These are phyloP conservation scores for Trametes hirsuta DNA, from an alignment of 1,284 basidiomycete species.

Conservation along the genomic window DNA sequence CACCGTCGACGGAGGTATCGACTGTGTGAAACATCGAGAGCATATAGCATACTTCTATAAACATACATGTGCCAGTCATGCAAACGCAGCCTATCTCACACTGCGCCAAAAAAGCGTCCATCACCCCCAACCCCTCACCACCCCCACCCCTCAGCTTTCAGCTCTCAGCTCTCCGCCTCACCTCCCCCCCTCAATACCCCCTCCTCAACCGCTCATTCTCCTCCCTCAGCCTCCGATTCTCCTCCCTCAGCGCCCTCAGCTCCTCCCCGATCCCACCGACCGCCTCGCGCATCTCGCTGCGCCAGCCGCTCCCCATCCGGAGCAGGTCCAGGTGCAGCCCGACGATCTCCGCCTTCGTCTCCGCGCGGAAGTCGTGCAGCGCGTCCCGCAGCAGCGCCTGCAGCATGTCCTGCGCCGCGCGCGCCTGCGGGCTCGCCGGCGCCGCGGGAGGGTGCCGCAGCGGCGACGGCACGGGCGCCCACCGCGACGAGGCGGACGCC, in stretches of 20 bases:
- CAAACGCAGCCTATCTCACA: not conserved
- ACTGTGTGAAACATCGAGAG: no score
- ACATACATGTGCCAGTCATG: not conserved
- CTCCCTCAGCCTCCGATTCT: constrained; percentile 55
- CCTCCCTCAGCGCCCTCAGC: constrained; percentile 45
- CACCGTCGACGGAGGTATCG: no score
- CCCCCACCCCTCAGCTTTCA: not conserved
- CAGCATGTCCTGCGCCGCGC: constrained; percentile 62
- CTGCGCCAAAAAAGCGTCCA: not conserved
- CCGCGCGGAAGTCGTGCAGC: constrained; percentile 70
- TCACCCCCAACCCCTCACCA: not conserved
- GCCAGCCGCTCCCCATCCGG: constrained; percentile 63
- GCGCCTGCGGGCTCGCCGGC: constrained; percentile 30
- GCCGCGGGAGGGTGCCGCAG: constrained; percentile 36
- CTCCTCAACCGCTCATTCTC: constrained; percentile 69
- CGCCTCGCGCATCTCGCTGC: constrained; percentile 56
- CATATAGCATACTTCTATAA: not conserved
- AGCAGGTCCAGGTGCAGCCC: constrained; percentile 74
- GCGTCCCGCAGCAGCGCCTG: constrained; percentile 66
- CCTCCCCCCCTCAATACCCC: constrained; percentile 45
- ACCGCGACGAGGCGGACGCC: constrained; percentile 23
- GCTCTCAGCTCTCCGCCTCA: no score
- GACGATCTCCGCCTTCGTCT: constrained; percentile 67
- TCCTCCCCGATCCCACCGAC: constrained; percentile 65
- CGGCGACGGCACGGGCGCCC: constrained; percentile 48